Conservation (phyloP, 2,329 filamentous ascomycete genomes). For the Metarhizium robertsii region DNA sequence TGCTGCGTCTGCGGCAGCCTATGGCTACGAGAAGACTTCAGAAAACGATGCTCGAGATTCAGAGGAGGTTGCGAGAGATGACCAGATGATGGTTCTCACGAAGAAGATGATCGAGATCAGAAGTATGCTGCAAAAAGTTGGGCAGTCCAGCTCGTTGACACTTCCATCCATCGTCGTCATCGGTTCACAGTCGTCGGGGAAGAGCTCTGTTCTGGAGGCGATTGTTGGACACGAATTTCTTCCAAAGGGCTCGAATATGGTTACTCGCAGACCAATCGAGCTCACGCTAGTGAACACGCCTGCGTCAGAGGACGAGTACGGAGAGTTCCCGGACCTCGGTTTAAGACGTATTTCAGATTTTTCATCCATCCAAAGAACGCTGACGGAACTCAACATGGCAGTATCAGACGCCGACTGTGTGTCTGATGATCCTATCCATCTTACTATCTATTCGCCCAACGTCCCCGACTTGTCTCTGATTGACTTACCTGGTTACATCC, state of each 20-base stretch:
- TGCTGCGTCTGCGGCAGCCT: constrained; percentile 66
- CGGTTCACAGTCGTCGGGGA: constrained; percentile 94
- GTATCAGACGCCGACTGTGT: constrained; percentile 89
- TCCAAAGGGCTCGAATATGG: constrained; percentile 98
- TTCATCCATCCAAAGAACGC: constrained; percentile 77
- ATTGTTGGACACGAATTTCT: constrained; percentile 97
- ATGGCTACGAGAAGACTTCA: constrained; percentile 62
- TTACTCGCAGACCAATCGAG: constrained; percentile 90
- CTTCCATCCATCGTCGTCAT: constrained; percentile 98
- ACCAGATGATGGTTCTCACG: constrained; percentile 99
- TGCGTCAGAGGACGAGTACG: constrained; percentile 77
- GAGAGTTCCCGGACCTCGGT: constrained; percentile 89
- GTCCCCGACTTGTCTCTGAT: constrained; percentile 94
- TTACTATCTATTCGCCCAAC: constrained; percentile 90
- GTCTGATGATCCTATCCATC: constrained; percentile 90
- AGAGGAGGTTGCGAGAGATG: constrained; percentile 68
- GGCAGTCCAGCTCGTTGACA: constrained; percentile 79
- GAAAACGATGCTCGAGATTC: constrained; percentile 54
- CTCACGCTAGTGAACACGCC: constrained; percentile 93
- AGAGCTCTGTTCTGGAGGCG: constrained; percentile 92
- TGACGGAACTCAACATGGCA: constrained; percentile 90
- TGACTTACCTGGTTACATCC: constrained; percentile 94
- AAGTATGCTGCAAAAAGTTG: constrained; percentile 81
- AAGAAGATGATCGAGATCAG: constrained; percentile 99
- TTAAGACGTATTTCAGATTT: constrained; percentile 89